Evolutionary conservation across 1,284 basidiomycete species (phyloP).

Genomic region (Rhodotorula sp.): DNA sequence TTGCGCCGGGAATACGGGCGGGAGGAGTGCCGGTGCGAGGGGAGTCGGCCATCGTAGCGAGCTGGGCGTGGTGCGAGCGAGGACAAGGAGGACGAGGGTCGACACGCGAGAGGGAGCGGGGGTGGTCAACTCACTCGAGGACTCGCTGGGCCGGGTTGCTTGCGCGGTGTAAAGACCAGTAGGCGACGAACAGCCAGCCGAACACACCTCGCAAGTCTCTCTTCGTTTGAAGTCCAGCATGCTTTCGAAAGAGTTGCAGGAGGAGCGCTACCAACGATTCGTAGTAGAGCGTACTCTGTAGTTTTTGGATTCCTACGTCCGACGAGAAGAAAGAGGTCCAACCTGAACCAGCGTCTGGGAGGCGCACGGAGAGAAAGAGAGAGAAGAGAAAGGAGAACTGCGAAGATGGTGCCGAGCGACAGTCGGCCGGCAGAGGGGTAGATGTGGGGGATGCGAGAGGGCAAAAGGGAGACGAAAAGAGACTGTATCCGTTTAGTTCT

Average conservation of each 20-base stretch:
- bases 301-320: too few relatives aligned
- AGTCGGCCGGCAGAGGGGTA: neutral
- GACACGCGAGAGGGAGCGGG: conserved; percentile 13
- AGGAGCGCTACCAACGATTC: too few relatives aligned
- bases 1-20: conserved; percentile 27
- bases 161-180: neutral
- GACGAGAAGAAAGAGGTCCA: neutral
- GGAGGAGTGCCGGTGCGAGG: conserved; percentile 8
- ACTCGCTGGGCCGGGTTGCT: neutral
- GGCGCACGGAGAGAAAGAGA: neutral
- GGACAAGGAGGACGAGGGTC: neutral
- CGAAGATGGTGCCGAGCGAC: too few relatives aligned
- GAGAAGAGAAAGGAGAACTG: neutral
- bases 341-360: neutral
- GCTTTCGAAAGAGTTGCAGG: too few relatives aligned
- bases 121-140: neutral
- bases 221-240: too few relatives aligned
- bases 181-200: too few relatives aligned
- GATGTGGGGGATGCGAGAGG: neutral
- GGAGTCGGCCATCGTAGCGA: conserved; percentile 23
- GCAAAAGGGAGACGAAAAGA: neutral
- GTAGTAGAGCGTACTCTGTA: too few relatives aligned
- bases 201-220: too few relatives aligned
- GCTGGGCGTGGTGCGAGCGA: neutral
- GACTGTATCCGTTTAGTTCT: conserved; percentile 11